Evolutionary conservation across 371 early-diverging fungal species (phyloP).

Genomic region (Rhizomucor pusillus): DNA sequence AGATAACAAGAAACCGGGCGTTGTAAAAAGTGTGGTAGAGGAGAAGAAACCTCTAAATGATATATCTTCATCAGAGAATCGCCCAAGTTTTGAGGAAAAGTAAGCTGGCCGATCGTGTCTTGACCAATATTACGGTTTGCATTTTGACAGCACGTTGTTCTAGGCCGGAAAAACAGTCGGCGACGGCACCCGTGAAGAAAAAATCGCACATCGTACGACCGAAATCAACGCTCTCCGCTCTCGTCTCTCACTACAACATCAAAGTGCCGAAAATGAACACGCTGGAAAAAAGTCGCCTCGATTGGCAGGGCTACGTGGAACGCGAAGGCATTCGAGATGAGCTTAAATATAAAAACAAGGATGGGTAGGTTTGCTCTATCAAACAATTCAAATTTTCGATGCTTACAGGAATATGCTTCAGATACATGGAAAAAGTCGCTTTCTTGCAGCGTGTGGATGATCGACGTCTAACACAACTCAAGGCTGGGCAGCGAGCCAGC

Average conservation of each 20-base stretch:
- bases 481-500: slow-evolving; percentile 32
- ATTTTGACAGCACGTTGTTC: not conserved
- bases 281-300: slow-evolving; percentile 68
- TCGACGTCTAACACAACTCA: slow-evolving; percentile 43
- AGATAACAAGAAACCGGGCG: not conserved
- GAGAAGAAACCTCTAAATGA: slow-evolving; percentile 25
- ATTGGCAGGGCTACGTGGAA: slow-evolving; percentile 69
- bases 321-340: slow-evolving; percentile 65
- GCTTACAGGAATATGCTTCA: not conserved
- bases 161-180: not conserved
- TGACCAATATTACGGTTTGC: not conserved
- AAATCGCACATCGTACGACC: slow-evolving; percentile 39
- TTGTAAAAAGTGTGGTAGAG: not conserved
- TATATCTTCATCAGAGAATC: slow-evolving; percentile 24
- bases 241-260: slow-evolving; percentile 62
- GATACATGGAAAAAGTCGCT: slow-evolving; percentile 61
- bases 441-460: slow-evolving; percentile 62
- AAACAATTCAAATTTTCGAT: not conserved
- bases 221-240: slow-evolving; percentile 49
- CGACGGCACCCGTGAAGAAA: not conserved
- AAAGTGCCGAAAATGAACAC: slow-evolving; percentile 70
- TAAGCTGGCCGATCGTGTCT: not conserved
- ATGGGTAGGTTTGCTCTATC: slow-evolving; percentile 39
- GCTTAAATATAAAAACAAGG: slow-evolving; percentile 67
- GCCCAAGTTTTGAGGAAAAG: not conserved